Conservation (phyloP, 2,329 filamentous ascomycete genomes). For the Macrophomina pseudophaseolina region DNA sequence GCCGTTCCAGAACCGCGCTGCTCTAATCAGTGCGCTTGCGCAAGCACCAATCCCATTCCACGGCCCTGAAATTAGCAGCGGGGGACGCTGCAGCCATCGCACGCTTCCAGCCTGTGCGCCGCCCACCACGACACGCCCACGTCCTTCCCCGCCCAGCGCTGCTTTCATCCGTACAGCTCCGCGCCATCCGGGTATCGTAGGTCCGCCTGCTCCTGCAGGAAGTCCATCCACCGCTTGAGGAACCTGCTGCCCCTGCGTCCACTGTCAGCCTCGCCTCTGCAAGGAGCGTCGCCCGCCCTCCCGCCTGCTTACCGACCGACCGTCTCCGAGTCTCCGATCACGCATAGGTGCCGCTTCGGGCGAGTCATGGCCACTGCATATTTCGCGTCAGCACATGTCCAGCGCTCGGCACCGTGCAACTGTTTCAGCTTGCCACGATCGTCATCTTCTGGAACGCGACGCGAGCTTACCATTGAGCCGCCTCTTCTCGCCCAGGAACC, state of each 20-base stretch:
- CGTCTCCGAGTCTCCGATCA: slow-evolving; percentile 94
- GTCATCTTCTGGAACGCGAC: slow-evolving; percentile 24
- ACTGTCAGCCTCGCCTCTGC: background rate
- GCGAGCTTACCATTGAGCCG: slow-evolving; percentile 77
- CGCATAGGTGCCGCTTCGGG: slow-evolving; percentile 84
- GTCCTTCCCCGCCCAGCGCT: background rate
- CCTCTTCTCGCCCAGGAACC: slow-evolving; percentile 90
- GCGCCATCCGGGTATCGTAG: slow-evolving; percentile 80
- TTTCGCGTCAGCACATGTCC: slow-evolving; percentile 16
- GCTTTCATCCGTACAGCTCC: slow-evolving; percentile 44
- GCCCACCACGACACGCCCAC: background rate
- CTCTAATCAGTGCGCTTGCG: slow-evolving; percentile 6
- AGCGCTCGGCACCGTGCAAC: slow-evolving; percentile 15
- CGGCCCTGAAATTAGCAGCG: slow-evolving; percentile 24
- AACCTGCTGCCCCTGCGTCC: slow-evolving; percentile 76
- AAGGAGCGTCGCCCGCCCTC: background rate
- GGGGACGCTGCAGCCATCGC: slow-evolving; percentile 16
- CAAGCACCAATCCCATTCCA: slow-evolving; percentile 6
- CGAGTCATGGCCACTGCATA: slow-evolving; percentile 89
- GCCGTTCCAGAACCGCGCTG: slow-evolving; percentile 14
- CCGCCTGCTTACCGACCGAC: slow-evolving; percentile 72
- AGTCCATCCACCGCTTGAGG: slow-evolving; percentile 88
- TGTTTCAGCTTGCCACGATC: slow-evolving; percentile 20
- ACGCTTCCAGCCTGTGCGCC: slow-evolving; percentile 8
- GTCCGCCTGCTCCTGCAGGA: slow-evolving; percentile 87